Base-by-base conservation (phyloP, 2,329 filamentous ascomycete genomes). In the Cryphonectria nitschkei region DNA sequence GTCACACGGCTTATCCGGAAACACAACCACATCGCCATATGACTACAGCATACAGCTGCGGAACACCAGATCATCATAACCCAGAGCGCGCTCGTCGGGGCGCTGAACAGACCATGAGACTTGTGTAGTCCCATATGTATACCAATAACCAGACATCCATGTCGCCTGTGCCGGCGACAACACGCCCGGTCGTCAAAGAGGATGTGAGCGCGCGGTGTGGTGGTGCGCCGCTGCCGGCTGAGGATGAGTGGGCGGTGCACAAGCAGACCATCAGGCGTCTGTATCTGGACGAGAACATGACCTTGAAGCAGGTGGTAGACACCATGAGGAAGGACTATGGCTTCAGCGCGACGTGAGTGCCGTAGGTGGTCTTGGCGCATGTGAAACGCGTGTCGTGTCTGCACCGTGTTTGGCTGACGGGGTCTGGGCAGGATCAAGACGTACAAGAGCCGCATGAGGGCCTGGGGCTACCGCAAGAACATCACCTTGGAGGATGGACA, bases 301-400 rank as follows among this genome's bases (percentile, higher is more conserved):
- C 63, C n/a, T 26, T 65, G 63, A 50, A 50, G 63, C 39, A 65
- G 19, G 41, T 50, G 2, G 63, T 50, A 14, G 63, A 34, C 41
- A 50, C 43, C 41, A 65, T 65, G 41, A 65, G 52, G 63, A 65
- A 65, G 41, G 63, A 65, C 6, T 65, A 65, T 52, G 63, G 63
- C 14, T 65, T 50, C 29, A 65, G 63, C 26, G 63, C 63, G 16
- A 65, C 63, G 41, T 65, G 43, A 65, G 63, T 65, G 39, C n/a
- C 62, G 14, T 5, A 50, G n/a, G 29, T 13, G 26, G 52, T 56
- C 26, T 14, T 22, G 9, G n/a, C 4, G 13, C 4, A 56, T 32
- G n/a, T 29, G 52, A 56, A 56, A 56, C 26, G 52, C n/a, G 5
- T 56, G 52, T 34, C 14, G 29, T 58, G 14, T 32, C 26, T n/a